A percentile compares a stretch with the other conserved stretches of the same genome.
phyloP scores from a whole-genome alignment of 495 filamentous ascomycete species.

The Xanthoparmelia taractica region DNA sequence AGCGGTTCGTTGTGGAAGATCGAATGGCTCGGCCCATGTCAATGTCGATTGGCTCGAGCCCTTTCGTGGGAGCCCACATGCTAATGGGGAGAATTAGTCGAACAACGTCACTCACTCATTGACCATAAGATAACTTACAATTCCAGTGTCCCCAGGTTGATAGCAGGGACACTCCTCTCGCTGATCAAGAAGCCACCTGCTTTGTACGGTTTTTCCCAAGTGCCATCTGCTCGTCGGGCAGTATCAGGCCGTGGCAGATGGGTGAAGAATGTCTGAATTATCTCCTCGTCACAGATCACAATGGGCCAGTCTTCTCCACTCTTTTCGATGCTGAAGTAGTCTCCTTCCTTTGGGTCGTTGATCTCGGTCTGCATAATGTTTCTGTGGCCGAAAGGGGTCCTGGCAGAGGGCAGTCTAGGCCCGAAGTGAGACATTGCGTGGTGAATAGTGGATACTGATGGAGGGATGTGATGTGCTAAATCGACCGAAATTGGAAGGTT shows the following conservation, averaged over 20 bases:
- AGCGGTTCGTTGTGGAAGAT: neutral
- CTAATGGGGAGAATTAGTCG: neutral
- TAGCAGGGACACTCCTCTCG: constrained; percentile 10
- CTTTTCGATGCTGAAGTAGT: constrained; percentile 9
- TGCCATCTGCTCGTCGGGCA: constrained; percentile 18
- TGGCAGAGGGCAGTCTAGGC: neutral
- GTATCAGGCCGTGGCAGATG: constrained; percentile 2
- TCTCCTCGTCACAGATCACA: constrained; percentile 23
- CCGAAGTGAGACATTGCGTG: neutral
- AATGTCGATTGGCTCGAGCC: constrained; percentile 10
- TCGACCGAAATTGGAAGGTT: neutral
- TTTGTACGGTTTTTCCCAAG: constrained; percentile 9
- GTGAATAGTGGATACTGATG: neutral
- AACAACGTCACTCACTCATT: neutral
- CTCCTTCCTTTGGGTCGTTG: constrained; percentile 7
- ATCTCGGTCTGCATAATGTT: neutral
- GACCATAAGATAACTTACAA: constrained; percentile 6
- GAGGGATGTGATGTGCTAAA: neutral
- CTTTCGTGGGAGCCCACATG: constrained; percentile 10
- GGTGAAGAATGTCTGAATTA: constrained; percentile 11
- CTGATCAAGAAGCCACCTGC: neutral
- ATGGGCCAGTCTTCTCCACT: constrained; percentile 22
- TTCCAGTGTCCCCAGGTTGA: constrained; percentile 9
- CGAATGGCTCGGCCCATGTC: constrained; percentile 4
- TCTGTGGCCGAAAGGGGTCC: neutral